phyloP scores from a whole-genome alignment of 305 asterid species.

The Withania somnifera region DNA sequence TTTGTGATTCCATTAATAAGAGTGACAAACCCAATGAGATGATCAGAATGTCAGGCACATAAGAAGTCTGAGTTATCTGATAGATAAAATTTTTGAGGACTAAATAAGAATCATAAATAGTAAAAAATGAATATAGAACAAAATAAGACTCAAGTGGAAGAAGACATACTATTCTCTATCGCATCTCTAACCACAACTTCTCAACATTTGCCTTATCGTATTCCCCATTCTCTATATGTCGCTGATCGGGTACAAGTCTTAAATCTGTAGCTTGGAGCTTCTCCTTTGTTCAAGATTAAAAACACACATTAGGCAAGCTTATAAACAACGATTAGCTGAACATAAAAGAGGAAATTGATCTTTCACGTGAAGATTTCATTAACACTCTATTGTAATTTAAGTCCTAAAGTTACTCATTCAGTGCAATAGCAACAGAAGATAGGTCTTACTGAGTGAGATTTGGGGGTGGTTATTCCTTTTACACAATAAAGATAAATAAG shows the following conservation, averaged over 20 bases:
- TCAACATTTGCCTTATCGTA: slow-evolving; percentile 82
- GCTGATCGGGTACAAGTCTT: slow-evolving; percentile 89
- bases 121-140: background rate
- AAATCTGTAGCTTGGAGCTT: slow-evolving; percentile 97
- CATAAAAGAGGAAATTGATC: slow-evolving; percentile 12
- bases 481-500: slow-evolving; percentile 58
- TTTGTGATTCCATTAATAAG: background rate
- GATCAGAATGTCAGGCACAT: background rate
- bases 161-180: slow-evolving; percentile 74
- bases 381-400: slow-evolving; percentile 41
- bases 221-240: slow-evolving; percentile 83
- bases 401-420: slow-evolving; percentile 75
- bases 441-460: slow-evolving; percentile 72
- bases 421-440: slow-evolving; percentile 75
- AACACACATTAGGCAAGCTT: slow-evolving; percentile 38
- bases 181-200: slow-evolving; percentile 74
- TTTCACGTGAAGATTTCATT: background rate
- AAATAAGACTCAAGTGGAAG: background rate
- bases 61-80: background rate
- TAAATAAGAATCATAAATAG: background rate
- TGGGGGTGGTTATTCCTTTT: slow-evolving; percentile 45
- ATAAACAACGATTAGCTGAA: slow-evolving; percentile 20
- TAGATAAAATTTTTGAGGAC: background rate
- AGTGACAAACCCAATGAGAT: background rate
- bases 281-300: slow-evolving; percentile 62